Conservation (phyloP, 805 yeast genomes). For the Metschnikowia cubensis region DNA sequence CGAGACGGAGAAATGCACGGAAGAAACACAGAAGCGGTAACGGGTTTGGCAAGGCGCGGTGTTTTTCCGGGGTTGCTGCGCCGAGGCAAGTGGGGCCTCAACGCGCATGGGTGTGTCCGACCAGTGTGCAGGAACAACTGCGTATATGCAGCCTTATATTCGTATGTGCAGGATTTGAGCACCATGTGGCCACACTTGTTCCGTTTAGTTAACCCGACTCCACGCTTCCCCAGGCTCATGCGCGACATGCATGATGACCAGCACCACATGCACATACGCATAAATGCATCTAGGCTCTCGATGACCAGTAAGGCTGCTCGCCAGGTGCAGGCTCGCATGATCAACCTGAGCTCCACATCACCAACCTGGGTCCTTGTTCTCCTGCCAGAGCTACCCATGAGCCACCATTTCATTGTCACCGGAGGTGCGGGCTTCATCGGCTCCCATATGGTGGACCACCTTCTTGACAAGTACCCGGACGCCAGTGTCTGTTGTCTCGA, state of each 20-base stretch:
- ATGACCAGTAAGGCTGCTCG: neutral
- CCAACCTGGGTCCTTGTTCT: no score
- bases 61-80: conserved; percentile 5
- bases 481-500: conserved; percentile 43
- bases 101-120: neutral
- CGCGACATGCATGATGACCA: conserved; percentile 1
- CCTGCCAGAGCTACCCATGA: neutral
- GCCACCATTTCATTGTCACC: conserved; percentile 36
- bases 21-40: neutral
- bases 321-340: neutral
- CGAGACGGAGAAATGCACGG: conserved; percentile 1
- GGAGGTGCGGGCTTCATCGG: conserved; percentile 62
- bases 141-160: neutral
- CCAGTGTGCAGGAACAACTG: no score
- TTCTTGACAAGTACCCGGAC: conserved; percentile 27
- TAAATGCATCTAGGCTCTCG: neutral
- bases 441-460: conserved; percentile 40
- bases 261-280: neutral
- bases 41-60: neutral
- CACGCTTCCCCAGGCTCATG: neutral
- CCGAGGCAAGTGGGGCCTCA: neutral
- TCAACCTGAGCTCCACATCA: neutral
- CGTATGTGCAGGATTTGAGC: neutral
- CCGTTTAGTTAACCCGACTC: neutral
- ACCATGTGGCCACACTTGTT: neutral